Base-by-base conservation (phyloP, 257 asterid genomes). In the Capsicum baccatum region DNA sequence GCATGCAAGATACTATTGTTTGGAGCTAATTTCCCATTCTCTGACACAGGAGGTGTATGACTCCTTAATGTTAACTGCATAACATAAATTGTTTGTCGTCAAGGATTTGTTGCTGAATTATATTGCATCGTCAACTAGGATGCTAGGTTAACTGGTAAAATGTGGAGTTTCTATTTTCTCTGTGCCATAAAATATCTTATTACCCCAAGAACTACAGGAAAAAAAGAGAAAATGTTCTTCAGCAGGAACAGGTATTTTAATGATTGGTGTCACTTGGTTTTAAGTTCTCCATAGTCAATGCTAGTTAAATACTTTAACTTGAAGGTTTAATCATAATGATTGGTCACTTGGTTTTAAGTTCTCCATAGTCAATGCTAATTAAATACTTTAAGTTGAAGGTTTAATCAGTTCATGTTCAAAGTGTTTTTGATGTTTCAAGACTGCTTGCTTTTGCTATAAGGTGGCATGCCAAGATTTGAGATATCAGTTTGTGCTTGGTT, bases 341-440 rank as follows among this genome's bases (percentile, higher is more conserved):
- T 13, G 81, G 63, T 76, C 48, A 21, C 63, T 76, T 76, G 81
- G 21, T 76, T 76, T 52, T 52, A 76, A 26, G 81, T 52, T 52
- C 62, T 76, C n/a, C 16, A 76, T 21, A 13, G 39, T 74, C 44
- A 3, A 74, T 74, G 62, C 39, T 16, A 21, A 50, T 48, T 64
- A 44, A 64, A 64, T 64, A 64, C 71, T 64, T 64, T 33, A 64
- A 16, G 9, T 26, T 64, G 44, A 64, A 64, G 11, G 4, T 11
- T 26, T 35, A 76, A 21, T 52, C 42, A 52, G 21, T 76, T 76
- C 52, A 52, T 76, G 62, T 52, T 76, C 81, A 76, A 26, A 76
- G 81, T 52, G 81, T 21, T 76, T 76, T 76, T 76, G 42, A 54
- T 26, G 81, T 63, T 52, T 76, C 63, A 33, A 76, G 48, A 52